Evolutionary conservation across 2,329 filamentous ascomycete species (phyloP), one percentile per base, ranked within the genome.

Genomic region (Leptographium procerum): DNA sequence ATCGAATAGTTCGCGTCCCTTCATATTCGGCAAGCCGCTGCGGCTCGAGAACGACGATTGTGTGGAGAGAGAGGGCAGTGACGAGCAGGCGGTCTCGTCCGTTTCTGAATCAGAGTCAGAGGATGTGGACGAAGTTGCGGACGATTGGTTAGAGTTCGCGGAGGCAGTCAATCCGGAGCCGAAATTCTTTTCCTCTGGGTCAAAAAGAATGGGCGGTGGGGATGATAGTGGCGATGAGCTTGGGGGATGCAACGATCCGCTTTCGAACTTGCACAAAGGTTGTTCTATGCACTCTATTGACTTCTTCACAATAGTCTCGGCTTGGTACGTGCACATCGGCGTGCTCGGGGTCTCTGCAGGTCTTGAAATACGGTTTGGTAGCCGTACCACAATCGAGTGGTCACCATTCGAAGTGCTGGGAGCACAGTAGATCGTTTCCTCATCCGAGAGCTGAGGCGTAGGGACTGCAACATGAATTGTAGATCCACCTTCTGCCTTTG

Each of bases 1-100:
- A 68, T 89, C 85, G 64, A 89, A 89, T 3, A 89, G 71, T 65
- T 89, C 86, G 58, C 82, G 80, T 2, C 86, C 86, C 66, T 87
- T 87, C 69, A 88, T 79, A 52, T 84, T 82, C 1, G 82, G 81
- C 1, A 86, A 66, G 9, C 71, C 69, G 9, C 68, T 61, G 19
- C 66, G 66, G 28, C 62, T 63, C 3, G 61, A 60, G 55, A 64
- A 66, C 0, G 68, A 69, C 2, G 67, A 66, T 54, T 67, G 67
- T 0, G 69, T 68, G 43, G 66, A 70, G 57, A 70, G 61, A 57
- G 63, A 52, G 1, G 67, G 67, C 19, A 75, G 75, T 0, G 72
- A 68, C 5, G 70, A 72, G 2, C 71, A 70, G 19, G 73, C 70
- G 6, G 71, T 71, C 52, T 77, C 76, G 31, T 77, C 77, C 2